Percentiles rank a stretch among this genome's conserved stretches.
phyloP scores from a whole-genome alignment of 73 alveolate species.

The Paramecium caudatum region DNA sequence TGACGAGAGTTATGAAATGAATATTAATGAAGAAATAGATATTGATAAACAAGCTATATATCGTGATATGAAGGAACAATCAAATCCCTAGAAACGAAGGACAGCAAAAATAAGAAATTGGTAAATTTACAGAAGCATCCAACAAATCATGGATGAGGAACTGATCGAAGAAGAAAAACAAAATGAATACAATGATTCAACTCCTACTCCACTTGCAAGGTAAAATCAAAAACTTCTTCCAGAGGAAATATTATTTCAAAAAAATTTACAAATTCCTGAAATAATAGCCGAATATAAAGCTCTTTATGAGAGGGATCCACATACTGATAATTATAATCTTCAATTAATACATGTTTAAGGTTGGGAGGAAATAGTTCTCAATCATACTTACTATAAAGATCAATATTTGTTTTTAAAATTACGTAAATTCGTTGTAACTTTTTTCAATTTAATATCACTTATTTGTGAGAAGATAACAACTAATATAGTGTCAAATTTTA shows the following conservation, averaged over 20 bases:
- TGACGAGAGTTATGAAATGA: slow-evolving; percentile 41
- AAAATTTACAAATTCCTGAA: slow-evolving; percentile 52
- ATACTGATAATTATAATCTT: slow-evolving; percentile 49
- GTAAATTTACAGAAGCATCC: background rate
- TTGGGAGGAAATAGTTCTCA: slow-evolving; percentile 44
- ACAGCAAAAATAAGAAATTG: background rate
- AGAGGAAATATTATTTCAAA: slow-evolving; percentile 2
- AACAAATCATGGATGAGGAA: slow-evolving; percentile 41
- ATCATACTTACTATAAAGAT: slow-evolving; percentile 35
- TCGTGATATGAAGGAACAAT: background rate
- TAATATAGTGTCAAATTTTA: background rate
- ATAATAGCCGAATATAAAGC: slow-evolving; percentile 13
- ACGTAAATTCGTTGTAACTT: slow-evolving; percentile 2
- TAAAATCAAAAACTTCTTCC: slow-evolving; percentile 4
- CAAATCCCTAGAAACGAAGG: background rate
- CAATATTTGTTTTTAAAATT: background rate
- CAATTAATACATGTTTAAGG: slow-evolving; percentile 36
- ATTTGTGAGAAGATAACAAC: slow-evolving; percentile 55
- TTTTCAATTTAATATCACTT: background rate
- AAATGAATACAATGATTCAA: background rate
- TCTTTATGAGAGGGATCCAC: slow-evolving; percentile 30
- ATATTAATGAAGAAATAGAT: slow-evolving; percentile 38
- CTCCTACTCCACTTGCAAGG: slow-evolving; percentile 8
- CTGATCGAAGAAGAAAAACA: slow-evolving; percentile 8
- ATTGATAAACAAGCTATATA: slow-evolving; percentile 19